phyloP scores from a whole-genome alignment of 2,329 filamentous ascomycete species.

The Lachnellula occidentalis region DNA sequence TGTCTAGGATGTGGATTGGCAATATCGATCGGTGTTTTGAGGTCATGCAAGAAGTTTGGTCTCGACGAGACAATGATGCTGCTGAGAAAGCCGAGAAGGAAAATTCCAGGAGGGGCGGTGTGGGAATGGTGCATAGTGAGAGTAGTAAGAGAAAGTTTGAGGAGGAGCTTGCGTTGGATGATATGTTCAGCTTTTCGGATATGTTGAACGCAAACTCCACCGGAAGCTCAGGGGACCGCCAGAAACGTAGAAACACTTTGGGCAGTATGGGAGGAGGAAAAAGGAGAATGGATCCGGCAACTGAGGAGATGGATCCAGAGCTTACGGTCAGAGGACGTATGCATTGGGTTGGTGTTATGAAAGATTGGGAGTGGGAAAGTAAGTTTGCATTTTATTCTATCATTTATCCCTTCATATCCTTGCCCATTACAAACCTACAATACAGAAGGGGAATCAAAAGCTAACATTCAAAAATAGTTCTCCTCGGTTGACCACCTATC shows the following conservation, averaged over 20 bases:
- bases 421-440: constrained; percentile 1
- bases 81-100: constrained; percentile 17
- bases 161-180: constrained; percentile 25
- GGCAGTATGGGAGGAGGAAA: constrained; percentile 6
- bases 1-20: constrained; percentile 57
- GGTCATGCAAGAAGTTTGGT: constrained; percentile 63
- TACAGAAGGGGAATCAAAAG: too few relatives aligned
- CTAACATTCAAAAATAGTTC: not conserved
- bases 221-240: constrained; percentile 8
- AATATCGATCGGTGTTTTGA: constrained; percentile 61
- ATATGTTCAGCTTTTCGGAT: constrained; percentile 26
- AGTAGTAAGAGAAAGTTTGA: constrained; percentile 27
- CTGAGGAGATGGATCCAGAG: constrained; percentile 47
- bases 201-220: constrained; percentile 21
- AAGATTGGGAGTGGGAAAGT: constrained; percentile 70
- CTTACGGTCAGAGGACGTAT: constrained; percentile 59
- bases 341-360: constrained; percentile 69
- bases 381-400: constrained; percentile 31
- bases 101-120: constrained; percentile 10
- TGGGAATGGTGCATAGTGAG: constrained; percentile 24
- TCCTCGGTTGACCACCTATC: not conserved
- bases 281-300: constrained; percentile 24
- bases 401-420: not conserved
- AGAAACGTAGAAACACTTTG: constrained; percentile 21
- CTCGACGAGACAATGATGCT: constrained; percentile 47